A percentile compares a stretch with the other conserved stretches of the same genome.
Conservation (phyloP, 768 basidiomycete genomes). For the Pluteus cervinus region DNA sequence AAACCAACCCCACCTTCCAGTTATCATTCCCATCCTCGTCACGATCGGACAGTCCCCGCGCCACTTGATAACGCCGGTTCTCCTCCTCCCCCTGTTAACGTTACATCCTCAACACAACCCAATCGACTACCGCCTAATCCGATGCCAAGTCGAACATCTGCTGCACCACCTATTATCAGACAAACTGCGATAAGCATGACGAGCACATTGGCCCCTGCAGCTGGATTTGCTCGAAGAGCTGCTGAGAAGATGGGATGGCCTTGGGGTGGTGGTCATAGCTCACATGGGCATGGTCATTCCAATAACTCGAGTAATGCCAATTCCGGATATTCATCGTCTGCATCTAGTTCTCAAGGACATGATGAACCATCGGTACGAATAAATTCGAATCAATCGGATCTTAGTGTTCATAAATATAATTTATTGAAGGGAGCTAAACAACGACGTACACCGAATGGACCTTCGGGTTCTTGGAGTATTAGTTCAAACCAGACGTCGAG, state of each 20-base stretch:
- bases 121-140: constrained; percentile 18
- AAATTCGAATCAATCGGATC: constrained; percentile 29
- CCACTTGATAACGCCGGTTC: constrained; percentile 20
- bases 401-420: constrained; percentile 4
- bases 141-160: constrained; percentile 14
- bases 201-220: constrained; percentile 60
- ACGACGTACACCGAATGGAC: constrained; percentile 52
- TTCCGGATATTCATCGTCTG: constrained; percentile 42
- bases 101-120: constrained; percentile 19
- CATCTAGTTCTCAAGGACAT: constrained; percentile 36
- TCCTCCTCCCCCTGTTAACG: constrained; percentile 14
- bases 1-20: constrained; percentile 5
- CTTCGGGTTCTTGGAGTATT: constrained; percentile 54
- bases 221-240: constrained; percentile 70
- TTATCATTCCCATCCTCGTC: constrained; percentile 5
- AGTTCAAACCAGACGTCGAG: constrained; percentile 38
- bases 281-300: constrained; percentile 31
- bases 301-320: constrained; percentile 25
- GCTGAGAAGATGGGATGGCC: constrained; percentile 73
- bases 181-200: constrained; percentile 75
- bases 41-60: constrained; percentile 2
- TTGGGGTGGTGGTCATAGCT: no score
- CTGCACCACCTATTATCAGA: constrained; percentile 29
- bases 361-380: constrained; percentile 22
- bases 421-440: constrained; percentile 25